These are phyloP conservation scores for Aspergillus ibericus DNA, from an alignment of 2,329 filamentous ascomycete species.

Conservation along the genomic window DNA sequence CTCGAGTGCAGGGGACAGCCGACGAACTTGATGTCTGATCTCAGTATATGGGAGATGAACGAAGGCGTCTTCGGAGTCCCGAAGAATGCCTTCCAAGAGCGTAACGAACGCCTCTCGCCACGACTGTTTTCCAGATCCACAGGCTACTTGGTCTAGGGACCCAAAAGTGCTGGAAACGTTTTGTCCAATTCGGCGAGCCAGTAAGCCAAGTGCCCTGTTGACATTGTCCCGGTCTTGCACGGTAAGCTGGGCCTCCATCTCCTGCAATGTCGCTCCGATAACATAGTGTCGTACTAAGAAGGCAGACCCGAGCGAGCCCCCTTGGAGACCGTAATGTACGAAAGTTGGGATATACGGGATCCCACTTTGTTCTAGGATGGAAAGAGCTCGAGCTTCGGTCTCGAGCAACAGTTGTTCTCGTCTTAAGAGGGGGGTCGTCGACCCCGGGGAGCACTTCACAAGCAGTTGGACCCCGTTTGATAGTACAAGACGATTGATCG, in stretches of 20 bases:
- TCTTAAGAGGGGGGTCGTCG: slow-evolving; percentile 40
- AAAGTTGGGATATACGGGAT: slow-evolving; percentile 40
- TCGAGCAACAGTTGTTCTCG: slow-evolving; percentile 41
- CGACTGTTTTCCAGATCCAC: slow-evolving; percentile 46
- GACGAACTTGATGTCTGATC: slow-evolving; percentile 52
- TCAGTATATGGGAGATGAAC: slow-evolving; percentile 58
- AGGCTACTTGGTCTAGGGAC: slow-evolving; percentile 48
- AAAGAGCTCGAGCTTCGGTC: slow-evolving; percentile 41
- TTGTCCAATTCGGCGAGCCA: slow-evolving; percentile 45
- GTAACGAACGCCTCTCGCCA: slow-evolving; percentile 56
- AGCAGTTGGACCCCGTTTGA: slow-evolving; percentile 41
- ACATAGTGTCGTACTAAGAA: slow-evolving; percentile 42
- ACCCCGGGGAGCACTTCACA: slow-evolving; percentile 38
- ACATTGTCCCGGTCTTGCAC: slow-evolving; percentile 31
- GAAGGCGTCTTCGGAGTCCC: slow-evolving; percentile 60
- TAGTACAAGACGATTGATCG: slow-evolving; percentile 35
- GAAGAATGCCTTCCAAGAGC: slow-evolving; percentile 55
- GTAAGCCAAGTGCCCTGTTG: slow-evolving; percentile 36
- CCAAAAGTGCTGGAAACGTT: slow-evolving; percentile 54
- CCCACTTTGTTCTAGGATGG: slow-evolving; percentile 35
- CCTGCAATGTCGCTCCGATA: slow-evolving; percentile 33
- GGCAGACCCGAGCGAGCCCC: slow-evolving; percentile 28
- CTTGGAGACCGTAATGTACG: slow-evolving; percentile 37
- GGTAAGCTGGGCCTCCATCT: slow-evolving; percentile 33
- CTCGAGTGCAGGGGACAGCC: slow-evolving; percentile 49